phyloP scores from a whole-genome alignment of 2,329 filamentous ascomycete species.

The Cadophora sp. region DNA sequence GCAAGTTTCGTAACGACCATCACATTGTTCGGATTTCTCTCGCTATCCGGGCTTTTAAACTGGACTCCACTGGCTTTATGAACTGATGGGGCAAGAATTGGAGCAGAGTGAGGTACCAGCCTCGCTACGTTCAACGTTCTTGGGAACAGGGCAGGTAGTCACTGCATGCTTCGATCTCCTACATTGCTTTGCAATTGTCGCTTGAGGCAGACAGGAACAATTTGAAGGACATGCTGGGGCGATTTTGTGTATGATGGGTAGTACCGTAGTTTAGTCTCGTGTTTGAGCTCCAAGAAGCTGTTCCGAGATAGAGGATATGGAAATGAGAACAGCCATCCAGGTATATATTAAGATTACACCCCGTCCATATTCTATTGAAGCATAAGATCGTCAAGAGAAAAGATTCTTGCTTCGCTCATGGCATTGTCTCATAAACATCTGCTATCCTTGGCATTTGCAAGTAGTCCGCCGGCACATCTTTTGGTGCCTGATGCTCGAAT shows the following conservation, averaged over 20 bases:
- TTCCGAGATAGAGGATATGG: neutral
- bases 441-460: slow-evolving; percentile 26
- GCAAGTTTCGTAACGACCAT: slow-evolving; percentile 22
- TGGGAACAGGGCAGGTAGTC: slow-evolving; percentile 49
- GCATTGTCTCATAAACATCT: slow-evolving; percentile 33
- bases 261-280: slow-evolving; percentile 44
- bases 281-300: slow-evolving; percentile 43
- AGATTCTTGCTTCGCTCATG: slow-evolving; percentile 18
- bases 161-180: slow-evolving; percentile 48
- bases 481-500: slow-evolving; percentile 50
- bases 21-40: slow-evolving; percentile 47
- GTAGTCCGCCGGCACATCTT: slow-evolving; percentile 33
- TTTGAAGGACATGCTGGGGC: slow-evolving; percentile 48
- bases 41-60: slow-evolving; percentile 50
- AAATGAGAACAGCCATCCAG: neutral
- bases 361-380: neutral
- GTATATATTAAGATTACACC: neutral
- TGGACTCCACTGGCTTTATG: slow-evolving; percentile 49
- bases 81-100: slow-evolving; percentile 49
- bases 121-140: slow-evolving; percentile 48
- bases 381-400: neutral
- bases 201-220: slow-evolving; percentile 45
- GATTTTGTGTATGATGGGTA: slow-evolving; percentile 44
- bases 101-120: slow-evolving; percentile 48
- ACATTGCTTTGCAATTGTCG: slow-evolving; percentile 46